Evolutionary conservation across 2,329 filamentous ascomycete species (phyloP).

Genomic region (Cladosporium sp.): DNA sequence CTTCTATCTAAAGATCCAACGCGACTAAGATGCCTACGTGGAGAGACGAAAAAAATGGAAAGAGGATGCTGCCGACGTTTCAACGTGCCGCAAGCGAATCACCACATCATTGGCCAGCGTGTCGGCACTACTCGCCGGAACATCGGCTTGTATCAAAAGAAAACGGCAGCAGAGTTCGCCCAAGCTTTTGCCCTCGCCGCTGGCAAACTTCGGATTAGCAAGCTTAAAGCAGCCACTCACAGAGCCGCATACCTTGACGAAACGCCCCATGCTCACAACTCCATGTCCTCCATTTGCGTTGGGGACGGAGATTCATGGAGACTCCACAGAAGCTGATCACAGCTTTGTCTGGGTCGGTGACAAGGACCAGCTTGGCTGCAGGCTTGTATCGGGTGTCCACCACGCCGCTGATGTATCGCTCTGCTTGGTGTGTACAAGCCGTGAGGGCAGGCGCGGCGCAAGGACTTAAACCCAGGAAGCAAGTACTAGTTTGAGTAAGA

Average conservation of each 20-base stretch:
- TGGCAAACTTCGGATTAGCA: slow-evolving; percentile 8
- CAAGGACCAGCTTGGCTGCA: slow-evolving; percentile 17
- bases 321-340: slow-evolving; percentile 14
- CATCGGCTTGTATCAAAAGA: slow-evolving; percentile 9
- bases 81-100: slow-evolving; percentile 17
- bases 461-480: slow-evolving; percentile 2
- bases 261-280: slow-evolving; percentile 14
- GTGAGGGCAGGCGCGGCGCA: slow-evolving; percentile 13
- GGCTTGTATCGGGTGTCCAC: slow-evolving; percentile 20
- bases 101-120: slow-evolving; percentile 5
- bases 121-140: slow-evolving; percentile 11
- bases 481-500: slow-evolving; percentile 9
- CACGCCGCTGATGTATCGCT: slow-evolving; percentile 15
- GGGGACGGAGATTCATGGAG: slow-evolving; percentile 20
- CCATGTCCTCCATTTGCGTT: slow-evolving; percentile 19
- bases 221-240: slow-evolving; percentile 15
- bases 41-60: not conserved
- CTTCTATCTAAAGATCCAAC: not conserved
- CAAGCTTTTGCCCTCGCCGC: slow-evolving; percentile 11
- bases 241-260: slow-evolving; percentile 9
- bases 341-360: slow-evolving; percentile 10
- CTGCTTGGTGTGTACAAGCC: slow-evolving; percentile 8
- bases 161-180: not conserved
- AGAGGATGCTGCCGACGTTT: slow-evolving; percentile 13
- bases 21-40: not conserved